phyloP scores from a whole-genome alignment of 2,329 filamentous ascomycete species.

The Botrytis fabae region DNA sequence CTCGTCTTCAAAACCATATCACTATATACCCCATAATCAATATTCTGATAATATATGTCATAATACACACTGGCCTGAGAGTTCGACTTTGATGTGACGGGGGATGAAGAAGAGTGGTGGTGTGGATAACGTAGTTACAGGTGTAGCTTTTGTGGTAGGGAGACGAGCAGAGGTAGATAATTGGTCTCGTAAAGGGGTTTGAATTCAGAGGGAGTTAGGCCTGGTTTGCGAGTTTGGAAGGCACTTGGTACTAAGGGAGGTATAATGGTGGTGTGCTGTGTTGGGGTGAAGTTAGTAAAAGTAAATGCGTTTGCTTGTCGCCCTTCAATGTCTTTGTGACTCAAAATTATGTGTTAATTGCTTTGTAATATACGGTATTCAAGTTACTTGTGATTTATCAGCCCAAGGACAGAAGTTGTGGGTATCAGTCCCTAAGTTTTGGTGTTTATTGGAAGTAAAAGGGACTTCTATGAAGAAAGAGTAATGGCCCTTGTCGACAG shows the following conservation, averaged over 20 bases:
- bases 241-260: neutral
- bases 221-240: neutral
- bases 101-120: neutral
- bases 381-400: neutral
- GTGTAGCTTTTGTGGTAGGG: neutral
- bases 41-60: neutral
- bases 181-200: constrained; percentile 2
- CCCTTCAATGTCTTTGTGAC: neutral
- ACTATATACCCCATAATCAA: neutral
- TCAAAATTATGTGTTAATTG: neutral
- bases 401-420: neutral
- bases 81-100: neutral
- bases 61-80: neutral
- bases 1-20: constrained; percentile 3
- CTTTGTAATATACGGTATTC: neutral
- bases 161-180: neutral
- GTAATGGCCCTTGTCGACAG: neutral
- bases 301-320: no score
- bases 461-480: neutral
- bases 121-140: neutral
- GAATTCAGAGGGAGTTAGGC: neutral
- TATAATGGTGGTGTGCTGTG: neutral
- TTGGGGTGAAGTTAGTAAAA: neutral
- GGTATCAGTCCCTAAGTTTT: neutral
- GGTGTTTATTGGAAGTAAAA: neutral